Conservation (phyloP, 2,329 filamentous ascomycete species). For the Colletotrichum sidae region DNA sequence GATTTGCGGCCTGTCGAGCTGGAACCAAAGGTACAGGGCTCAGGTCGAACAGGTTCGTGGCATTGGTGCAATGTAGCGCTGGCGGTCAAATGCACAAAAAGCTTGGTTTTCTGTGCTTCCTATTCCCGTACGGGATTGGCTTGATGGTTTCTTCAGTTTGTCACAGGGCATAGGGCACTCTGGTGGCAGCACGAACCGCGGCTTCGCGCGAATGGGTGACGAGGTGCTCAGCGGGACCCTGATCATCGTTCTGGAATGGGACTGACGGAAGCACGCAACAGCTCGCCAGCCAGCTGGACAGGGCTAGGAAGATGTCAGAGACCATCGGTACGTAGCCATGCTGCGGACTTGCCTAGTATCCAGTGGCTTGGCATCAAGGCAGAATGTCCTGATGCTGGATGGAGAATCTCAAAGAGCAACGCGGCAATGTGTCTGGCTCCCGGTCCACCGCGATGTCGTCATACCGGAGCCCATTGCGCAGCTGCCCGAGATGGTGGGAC, state of each 20-base stretch:
- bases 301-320: too few relatives aligned
- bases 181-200: too few relatives aligned
- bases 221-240: not conserved
- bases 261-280: not conserved
- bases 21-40: not conserved
- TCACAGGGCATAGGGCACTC: not conserved
- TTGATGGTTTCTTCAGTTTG: not conserved
- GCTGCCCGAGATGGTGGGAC: constrained; percentile 2
- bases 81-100: not conserved
- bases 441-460: constrained; percentile 25
- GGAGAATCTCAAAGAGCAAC: not conserved
- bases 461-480: constrained; percentile 31
- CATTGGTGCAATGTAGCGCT: constrained; percentile 3
- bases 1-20: constrained; percentile 16
- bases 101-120: constrained; percentile 5
- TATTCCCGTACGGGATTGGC: constrained; percentile 8
- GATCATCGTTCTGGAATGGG: not conserved
- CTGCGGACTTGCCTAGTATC: too few relatives aligned
- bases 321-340: too few relatives aligned
- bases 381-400: not conserved
- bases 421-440: constrained; percentile 4
- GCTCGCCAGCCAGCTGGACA: not conserved
- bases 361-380: not conserved
- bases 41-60: constrained; percentile 8
- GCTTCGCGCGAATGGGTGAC: not conserved